These are phyloP conservation scores for Penicillium olsonii DNA, from an alignment of 2,329 filamentous ascomycete species.

Conservation along the genomic window DNA sequence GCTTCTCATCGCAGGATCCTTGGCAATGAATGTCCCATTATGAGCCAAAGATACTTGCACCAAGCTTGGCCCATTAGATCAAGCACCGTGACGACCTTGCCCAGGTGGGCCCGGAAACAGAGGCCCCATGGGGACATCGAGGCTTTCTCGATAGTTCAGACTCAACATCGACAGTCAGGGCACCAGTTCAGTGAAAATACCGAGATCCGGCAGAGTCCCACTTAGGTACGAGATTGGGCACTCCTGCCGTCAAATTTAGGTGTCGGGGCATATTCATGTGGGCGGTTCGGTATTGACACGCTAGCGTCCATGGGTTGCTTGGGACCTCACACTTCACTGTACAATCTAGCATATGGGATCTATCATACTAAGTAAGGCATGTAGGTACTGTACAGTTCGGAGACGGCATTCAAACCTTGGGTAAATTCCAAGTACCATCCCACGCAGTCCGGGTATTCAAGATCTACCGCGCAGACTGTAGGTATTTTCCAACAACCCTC, in stretches of 20 bases:
- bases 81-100: neutral
- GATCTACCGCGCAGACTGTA: too few relatives aligned
- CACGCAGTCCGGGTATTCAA: too few relatives aligned
- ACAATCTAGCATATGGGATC: too few relatives aligned
- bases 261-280: neutral
- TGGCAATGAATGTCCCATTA: neutral
- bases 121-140: neutral
- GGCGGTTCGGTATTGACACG: too few relatives aligned
- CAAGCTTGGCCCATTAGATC: neutral
- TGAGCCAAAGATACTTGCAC: too few relatives aligned
- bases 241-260: neutral
- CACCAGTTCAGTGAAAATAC: neutral
- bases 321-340: too few relatives aligned
- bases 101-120: neutral
- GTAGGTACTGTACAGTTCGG: too few relatives aligned
- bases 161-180: neutral
- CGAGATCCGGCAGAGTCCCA: neutral
- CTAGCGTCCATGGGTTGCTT: too few relatives aligned
- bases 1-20: neutral
- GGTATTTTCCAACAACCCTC: neutral
- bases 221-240: neutral
- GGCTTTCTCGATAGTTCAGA: neutral
- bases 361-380: too few relatives aligned
- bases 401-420: too few relatives aligned
- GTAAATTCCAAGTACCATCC: too few relatives aligned